These are phyloP conservation scores for Xerophyta viscosa DNA, from an alignment of 106 monocot genomes.

Conservation along the genomic window DNA sequence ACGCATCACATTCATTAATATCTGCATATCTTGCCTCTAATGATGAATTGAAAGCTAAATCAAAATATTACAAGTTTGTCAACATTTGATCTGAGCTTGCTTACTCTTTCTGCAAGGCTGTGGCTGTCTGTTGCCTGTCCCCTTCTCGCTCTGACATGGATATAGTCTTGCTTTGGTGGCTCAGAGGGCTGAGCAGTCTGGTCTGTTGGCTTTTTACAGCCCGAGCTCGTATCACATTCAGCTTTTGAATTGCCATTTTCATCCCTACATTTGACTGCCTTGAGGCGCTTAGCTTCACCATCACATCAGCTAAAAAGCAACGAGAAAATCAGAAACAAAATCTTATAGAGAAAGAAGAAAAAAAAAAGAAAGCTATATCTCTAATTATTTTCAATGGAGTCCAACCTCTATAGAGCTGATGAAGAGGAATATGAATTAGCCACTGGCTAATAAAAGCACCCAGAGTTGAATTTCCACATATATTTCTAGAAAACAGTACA, in stretches of 20 bases:
- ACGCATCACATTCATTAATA: no score
- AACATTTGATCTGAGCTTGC: slow-evolving; percentile 2
- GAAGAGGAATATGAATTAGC: no score
- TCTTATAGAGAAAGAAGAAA: not conserved
- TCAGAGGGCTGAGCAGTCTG: slow-evolving; percentile 40
- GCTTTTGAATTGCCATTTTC: slow-evolving; percentile 44
- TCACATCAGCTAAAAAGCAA: slow-evolving; percentile 28
- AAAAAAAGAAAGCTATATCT: not conserved
- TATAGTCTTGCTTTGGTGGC: slow-evolving; percentile 65
- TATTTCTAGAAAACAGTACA: no score
- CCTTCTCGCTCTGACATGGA: slow-evolving; percentile 89
- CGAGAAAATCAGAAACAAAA: not conserved
- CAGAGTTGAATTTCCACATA: no score
- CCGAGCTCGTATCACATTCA: slow-evolving; percentile 51
- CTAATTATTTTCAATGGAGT: no score
- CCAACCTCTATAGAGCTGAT: no score
- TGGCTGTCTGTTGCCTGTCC: slow-evolving; percentile 97
- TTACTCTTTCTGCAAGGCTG: slow-evolving; percentile 94
- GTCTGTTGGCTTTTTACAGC: slow-evolving; percentile 30
- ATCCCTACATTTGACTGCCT: slow-evolving; percentile 24
- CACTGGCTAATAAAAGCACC: no score
- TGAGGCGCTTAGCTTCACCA: slow-evolving; percentile 36
- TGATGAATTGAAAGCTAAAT: not conserved
- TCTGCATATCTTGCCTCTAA: no score
- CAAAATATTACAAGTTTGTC: not conserved